Evolutionary conservation across 768 basidiomycete genomes (phyloP).

Genomic region (Galerina sulciceps): DNA sequence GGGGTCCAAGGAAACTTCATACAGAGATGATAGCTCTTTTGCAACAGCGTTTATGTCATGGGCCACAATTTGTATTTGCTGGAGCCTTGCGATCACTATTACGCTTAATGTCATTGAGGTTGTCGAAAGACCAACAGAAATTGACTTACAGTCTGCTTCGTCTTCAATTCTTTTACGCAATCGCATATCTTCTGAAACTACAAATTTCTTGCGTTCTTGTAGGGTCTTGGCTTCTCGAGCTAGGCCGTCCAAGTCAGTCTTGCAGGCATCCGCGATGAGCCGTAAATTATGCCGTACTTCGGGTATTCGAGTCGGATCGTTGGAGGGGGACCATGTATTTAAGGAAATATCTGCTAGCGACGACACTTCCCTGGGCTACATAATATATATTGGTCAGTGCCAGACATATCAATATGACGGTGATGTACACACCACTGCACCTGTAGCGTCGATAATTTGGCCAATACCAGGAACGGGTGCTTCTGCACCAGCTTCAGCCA

Average conservation of each 20-base stretch:
- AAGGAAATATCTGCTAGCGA: constrained; percentile 80
- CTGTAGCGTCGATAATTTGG: constrained; percentile 92
- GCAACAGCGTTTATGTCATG: constrained; percentile 70
- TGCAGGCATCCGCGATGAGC: constrained; percentile 82
- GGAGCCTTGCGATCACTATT: constrained; percentile 77
- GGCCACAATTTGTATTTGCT: constrained; percentile 76
- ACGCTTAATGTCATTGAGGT: constrained; percentile 6
- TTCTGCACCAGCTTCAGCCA: constrained; percentile 83
- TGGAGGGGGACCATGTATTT: constrained; percentile 85
- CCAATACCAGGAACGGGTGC: constrained; percentile 63
- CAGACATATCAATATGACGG: not conserved
- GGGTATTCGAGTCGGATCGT: constrained; percentile 87
- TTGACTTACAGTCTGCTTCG: constrained; percentile 73
- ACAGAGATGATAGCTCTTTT: constrained; percentile 63
- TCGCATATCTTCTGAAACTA: constrained; percentile 70
- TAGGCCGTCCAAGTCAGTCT: constrained; percentile 84
- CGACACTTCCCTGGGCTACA: constrained; percentile 83
- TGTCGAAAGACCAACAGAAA: not conserved
- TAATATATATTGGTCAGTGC: constrained; percentile 4
- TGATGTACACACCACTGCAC: constrained; percentile 73
- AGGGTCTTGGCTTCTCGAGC: constrained; percentile 89
- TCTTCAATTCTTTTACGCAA: constrained; percentile 71
- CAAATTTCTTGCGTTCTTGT: constrained; percentile 76
- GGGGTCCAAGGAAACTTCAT: constrained; percentile 74
- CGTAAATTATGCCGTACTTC: constrained; percentile 97